phyloP scores from a whole-genome alignment of 129 eudicot genomes.

The Tanacetum coccineum region DNA sequence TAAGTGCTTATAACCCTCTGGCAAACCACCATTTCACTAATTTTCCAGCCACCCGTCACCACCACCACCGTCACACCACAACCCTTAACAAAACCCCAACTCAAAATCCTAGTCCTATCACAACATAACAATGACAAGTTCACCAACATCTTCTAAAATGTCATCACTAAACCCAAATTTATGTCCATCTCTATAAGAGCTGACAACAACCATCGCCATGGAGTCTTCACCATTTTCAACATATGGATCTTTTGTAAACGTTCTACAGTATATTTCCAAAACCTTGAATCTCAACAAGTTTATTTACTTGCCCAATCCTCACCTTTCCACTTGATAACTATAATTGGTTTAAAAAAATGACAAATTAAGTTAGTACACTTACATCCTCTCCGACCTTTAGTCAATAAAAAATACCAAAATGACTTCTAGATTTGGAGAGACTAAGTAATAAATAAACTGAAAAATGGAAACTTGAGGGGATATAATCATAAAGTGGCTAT shows the following conservation, averaged over 20 bases:
- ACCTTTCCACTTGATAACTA: constrained; percentile 52
- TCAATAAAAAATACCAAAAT: constrained; percentile 5
- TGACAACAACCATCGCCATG: constrained; percentile 30
- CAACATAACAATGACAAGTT: too few relatives aligned
- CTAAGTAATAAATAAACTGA: constrained; percentile 1
- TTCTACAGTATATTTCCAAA: constrained; percentile 74
- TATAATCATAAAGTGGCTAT: neutral
- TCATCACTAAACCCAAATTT: neutral
- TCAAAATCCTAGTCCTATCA: too few relatives aligned
- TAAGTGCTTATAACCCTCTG: too few relatives aligned
- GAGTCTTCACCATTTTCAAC: constrained; percentile 31
- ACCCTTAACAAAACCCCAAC: too few relatives aligned
- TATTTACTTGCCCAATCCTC: constrained; percentile 76
- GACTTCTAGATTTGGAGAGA: neutral
- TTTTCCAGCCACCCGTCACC: too few relatives aligned
- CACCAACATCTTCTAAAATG: too few relatives aligned
- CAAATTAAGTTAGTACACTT: constrained; percentile 18
- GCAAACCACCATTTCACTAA: too few relatives aligned
- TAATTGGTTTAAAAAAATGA: constrained; percentile 13
- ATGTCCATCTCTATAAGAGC: constrained; percentile 31
- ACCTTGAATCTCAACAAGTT: constrained; percentile 73
- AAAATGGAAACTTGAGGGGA: neutral
- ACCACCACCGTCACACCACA: too few relatives aligned
- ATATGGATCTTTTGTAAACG: constrained; percentile 28
- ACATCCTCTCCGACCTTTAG: constrained; percentile 10